Evolutionary conservation across 2,329 filamentous ascomycete genomes (phyloP).

Genomic region (Monilinia aucupariae): DNA sequence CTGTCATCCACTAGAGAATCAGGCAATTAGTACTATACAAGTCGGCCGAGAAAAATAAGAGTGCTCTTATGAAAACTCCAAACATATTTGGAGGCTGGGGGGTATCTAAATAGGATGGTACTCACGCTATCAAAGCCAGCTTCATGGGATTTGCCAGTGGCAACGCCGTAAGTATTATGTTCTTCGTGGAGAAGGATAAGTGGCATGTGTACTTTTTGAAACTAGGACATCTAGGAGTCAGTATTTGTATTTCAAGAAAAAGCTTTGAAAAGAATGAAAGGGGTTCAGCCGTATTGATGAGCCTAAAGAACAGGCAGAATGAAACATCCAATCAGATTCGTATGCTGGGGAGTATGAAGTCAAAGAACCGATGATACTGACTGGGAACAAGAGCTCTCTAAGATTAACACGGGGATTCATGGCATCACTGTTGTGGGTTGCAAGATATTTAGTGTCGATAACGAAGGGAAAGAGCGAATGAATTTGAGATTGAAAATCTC

Average conservation of each 20-base stretch:
- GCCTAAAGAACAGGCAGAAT: not conserved
- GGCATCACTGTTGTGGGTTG: constrained; percentile 32
- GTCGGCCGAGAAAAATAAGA: not conserved
- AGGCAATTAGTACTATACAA: constrained; percentile 25
- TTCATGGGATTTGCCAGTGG: constrained; percentile 41
- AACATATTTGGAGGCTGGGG: too few relatives aligned
- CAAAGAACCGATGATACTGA: not conserved
- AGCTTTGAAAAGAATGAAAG: not conserved
- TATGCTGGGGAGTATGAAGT: not conserved
- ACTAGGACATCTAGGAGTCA: constrained; percentile 6
- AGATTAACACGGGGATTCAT: constrained; percentile 43
- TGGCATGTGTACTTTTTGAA: constrained; percentile 40
- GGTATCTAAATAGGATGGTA: not conserved
- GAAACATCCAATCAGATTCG: not conserved
- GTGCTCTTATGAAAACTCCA: not conserved
- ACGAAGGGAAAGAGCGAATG: constrained; percentile 45
- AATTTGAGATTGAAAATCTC: constrained; percentile 47
- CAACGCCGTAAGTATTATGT: constrained; percentile 32
- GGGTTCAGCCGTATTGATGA: not conserved
- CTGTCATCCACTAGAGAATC: constrained; percentile 37
- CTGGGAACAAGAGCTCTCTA: constrained; percentile 42
- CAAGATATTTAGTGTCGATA: constrained; percentile 57
- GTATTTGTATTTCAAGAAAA: not conserved
- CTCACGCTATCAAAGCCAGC: constrained; percentile 54
- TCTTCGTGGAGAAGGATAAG: constrained; percentile 37